Conservation (phyloP, 2,329 filamentous ascomycete genomes). For the Epichloe scottii region DNA sequence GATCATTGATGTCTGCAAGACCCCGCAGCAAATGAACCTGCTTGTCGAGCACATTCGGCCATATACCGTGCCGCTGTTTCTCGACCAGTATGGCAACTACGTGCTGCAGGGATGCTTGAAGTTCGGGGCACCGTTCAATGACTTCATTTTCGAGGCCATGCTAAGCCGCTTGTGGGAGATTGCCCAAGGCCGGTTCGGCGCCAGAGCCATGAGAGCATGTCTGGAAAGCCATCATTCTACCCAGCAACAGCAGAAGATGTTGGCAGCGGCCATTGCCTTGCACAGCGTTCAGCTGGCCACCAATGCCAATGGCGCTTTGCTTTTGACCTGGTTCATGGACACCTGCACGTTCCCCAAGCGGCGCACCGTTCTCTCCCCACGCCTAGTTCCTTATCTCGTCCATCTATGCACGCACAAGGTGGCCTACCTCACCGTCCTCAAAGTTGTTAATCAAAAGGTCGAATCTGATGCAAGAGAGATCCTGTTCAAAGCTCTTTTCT, state of each 20-base stretch:
- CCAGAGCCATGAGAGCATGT: slow-evolving; percentile 91
- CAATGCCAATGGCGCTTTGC: slow-evolving; percentile 85
- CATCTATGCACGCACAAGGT: slow-evolving; percentile 98
- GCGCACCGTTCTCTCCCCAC: slow-evolving; percentile 80
- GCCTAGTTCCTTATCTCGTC: slow-evolving; percentile 83
- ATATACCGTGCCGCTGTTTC: slow-evolving; percentile 81
- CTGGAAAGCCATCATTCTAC: slow-evolving; percentile 90
- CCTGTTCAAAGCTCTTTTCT: slow-evolving; percentile 84
- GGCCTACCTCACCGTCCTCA: slow-evolving; percentile 89
- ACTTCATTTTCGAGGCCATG: slow-evolving; percentile 98
- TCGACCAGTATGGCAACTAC: slow-evolving; percentile 98
- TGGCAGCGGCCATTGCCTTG: slow-evolving; percentile 88
- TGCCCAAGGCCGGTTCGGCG: slow-evolving; percentile 84
- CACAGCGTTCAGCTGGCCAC: slow-evolving; percentile 94
- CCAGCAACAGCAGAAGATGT: slow-evolving; percentile 89
- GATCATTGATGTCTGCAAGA: slow-evolving; percentile 94
- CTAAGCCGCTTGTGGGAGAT: slow-evolving; percentile 88
- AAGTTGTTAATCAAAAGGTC: slow-evolving; percentile 96
- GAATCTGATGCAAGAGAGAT: slow-evolving; percentile 85
- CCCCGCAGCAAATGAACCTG: slow-evolving; percentile 65
- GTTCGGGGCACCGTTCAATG: slow-evolving; percentile 77
- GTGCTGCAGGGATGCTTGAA: slow-evolving; percentile 93
- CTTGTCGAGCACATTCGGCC: slow-evolving; percentile 76
- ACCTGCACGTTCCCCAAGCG: slow-evolving; percentile 92
- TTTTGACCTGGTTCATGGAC: slow-evolving; percentile 95